Evolutionary conservation across 768 basidiomycete species (phyloP), one percentile per base, ranked within the genome.

Genomic region (Amanita molliuscula): DNA sequence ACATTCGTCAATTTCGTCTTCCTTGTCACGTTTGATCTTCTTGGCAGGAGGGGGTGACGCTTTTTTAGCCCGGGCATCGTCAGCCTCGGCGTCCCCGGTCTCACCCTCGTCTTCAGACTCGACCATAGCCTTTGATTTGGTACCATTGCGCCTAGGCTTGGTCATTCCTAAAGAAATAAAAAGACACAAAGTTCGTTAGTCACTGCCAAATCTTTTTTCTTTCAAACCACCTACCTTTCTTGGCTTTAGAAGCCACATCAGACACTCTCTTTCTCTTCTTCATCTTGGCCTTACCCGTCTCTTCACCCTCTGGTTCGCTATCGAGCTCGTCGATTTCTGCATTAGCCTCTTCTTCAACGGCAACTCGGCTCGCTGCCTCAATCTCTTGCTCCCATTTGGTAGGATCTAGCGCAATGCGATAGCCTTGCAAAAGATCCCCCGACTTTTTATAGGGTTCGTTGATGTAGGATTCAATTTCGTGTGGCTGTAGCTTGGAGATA

Each of bases 381-480:
- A 56, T 62, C 43, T 68, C 56, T 13, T 62, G 62, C 49, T 74
- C 70, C 84, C 84, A 88, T 18, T 71, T 68, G 0, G 59, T 62
- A 2, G 85, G 85, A 62, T 88, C 77, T 35, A 76, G 66, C 0
- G 77, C 77, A 59, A 88, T 81, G 55, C 77, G 75, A 64, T 92
- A 94, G 11, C 84, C 92, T 47, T 76, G 64, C 18, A 84, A 65
- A 35, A 97, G 78, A 29, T 92, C 88, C 35, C 77, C 81, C 35
- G 77, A 81, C 62, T 78, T 82, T 70, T 90, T 91, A 65, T 71
- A 75, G 15, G 84, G 82, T 60, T 85, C 85, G 55, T 69, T 74
- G 67, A 97, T 77, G 68, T 80, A 96, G 2, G 82, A 75, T 55
- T 87, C 76, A 67, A 98, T 95, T 67, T 90, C 88, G 64, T 86